Base-by-base conservation (phyloP, 176 grass and related monocot genomes). In the Miscanthus lutarioriparius region DNA sequence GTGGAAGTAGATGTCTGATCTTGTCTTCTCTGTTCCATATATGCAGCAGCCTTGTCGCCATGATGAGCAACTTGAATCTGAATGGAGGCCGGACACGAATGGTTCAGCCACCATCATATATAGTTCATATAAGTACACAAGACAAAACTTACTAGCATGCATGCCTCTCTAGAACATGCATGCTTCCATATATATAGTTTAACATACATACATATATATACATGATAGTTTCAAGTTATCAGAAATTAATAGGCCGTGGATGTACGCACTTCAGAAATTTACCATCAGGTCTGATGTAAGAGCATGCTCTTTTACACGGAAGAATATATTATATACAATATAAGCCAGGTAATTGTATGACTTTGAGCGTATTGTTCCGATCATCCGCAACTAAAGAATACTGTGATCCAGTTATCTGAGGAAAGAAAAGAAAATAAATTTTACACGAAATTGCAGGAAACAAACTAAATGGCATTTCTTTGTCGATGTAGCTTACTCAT, bases 221-320 rank as follows among this genome's bases (percentile, higher is more conserved):
- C 1, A 47, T 8, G 62, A 65, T 32, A 16, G 63, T 2, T 70
- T 70, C 20, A 70, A 70, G 74, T 33, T 56, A 69, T 10, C 33
- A 35, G 19, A 28, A 41, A 26, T 13, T 62, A 62, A 10, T 56
- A 69, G 74, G 5, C 63, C 54, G 62, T 22, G 74, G 11, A 33
- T 77, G 63, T 84, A 22, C 0, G 8, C 66, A 2, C 63, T 85
- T 77, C 10, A 66, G 33, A 75, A 58, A 81, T 64, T 58, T 26
- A 30, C 27, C 27, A 30, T n/a, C 62, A 30, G 62, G 27, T 65
- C 63, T 65, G 27, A 64, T 65, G 63, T 65, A 65, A 65, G 27
- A 30, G 1, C 0, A 16, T 65, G 63, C 63, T 65, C 63, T 32
- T 30, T 32, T 82, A 74, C 66, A 41, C 11, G 2, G 7, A 70